These are phyloP conservation scores for Coemansia sp. DNA, from an alignment of 192 early-diverging fungal genomes.

Conservation along the genomic window DNA sequence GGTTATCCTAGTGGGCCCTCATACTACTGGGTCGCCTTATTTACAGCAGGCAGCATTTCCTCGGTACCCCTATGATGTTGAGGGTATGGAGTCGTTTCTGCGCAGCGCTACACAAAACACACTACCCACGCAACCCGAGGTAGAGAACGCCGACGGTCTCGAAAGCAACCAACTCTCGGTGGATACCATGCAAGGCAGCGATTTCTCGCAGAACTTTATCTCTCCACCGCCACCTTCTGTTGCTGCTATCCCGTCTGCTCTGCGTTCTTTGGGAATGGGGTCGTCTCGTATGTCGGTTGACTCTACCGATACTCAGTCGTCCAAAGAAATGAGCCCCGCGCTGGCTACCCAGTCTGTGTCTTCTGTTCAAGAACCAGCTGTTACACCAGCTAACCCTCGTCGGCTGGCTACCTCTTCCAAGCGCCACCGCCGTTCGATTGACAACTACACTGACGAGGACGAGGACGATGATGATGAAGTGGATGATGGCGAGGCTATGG, in stretches of 20 bases:
- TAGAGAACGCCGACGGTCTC: neutral
- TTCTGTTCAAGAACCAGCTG: neutral
- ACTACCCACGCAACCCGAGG: constrained; percentile 25
- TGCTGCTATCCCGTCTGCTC: neutral
- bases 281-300: constrained; percentile 1
- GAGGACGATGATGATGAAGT: neutral
- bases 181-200: constrained; percentile 22
- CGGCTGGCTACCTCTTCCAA: neutral
- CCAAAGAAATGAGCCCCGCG: neutral
- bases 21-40: neutral
- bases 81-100: constrained; percentile 13
- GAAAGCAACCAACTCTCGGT: neutral
- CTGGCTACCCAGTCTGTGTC: neutral
- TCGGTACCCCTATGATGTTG: constrained; percentile 38
- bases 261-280: neutral
- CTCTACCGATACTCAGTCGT: neutral
- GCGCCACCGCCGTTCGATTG: constrained; percentile 7
- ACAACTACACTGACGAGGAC: constrained; percentile 16
- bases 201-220: constrained; percentile 38
- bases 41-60: neutral
- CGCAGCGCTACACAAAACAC: constrained; percentile 15
- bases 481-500: neutral
- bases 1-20: constrained; percentile 9
- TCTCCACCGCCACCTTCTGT: constrained; percentile 7
- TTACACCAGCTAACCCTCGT: neutral